phyloP scores from a whole-genome alignment of 208 protist species.

The Acanthamoeba rhysodes region DNA sequence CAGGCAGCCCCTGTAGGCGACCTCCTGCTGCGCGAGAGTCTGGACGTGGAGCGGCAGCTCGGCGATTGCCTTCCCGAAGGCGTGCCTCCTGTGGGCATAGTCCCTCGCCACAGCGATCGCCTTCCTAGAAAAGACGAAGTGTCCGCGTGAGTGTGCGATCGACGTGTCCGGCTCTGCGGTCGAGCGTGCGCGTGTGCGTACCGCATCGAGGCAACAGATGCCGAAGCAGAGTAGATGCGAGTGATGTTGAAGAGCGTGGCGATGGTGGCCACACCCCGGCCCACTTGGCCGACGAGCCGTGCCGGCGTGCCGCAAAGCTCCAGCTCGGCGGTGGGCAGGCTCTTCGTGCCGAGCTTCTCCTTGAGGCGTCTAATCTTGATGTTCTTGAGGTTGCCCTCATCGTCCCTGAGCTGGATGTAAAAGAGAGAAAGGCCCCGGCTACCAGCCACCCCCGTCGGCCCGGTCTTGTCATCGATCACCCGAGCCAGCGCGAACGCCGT shows the following conservation, averaged over 20 bases:
- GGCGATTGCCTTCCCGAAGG: conserved; percentile 74
- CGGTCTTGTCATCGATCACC: conserved; percentile 45
- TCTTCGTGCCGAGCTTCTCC: conserved; percentile 85
- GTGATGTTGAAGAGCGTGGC: conserved; percentile 77
- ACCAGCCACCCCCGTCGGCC: conserved; percentile 34
- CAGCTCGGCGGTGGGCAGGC: conserved; percentile 85
- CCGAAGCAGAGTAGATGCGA: conserved; percentile 62
- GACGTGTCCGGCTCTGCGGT: too few relatives aligned
- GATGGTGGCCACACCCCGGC: conserved; percentile 74
- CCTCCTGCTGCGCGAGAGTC: conserved; percentile 75
- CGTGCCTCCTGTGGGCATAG: conserved; percentile 71
- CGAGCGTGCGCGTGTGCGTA: background rate
- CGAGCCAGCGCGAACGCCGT: conserved; percentile 75
- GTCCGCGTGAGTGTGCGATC: background rate
- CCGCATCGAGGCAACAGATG: conserved; percentile 41
- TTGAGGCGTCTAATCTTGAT: conserved; percentile 78
- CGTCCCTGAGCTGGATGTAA: conserved; percentile 67
- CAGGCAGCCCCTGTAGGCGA: conserved; percentile 60
- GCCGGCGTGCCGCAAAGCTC: conserved; percentile 72
- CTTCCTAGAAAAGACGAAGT: background rate
- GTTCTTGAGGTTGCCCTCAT: conserved; percentile 65
- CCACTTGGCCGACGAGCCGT: conserved; percentile 59
- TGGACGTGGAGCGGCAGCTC: conserved; percentile 73
- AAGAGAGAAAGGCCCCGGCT: conserved; percentile 73
- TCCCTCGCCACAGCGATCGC: conserved; percentile 70